phyloP scores from a whole-genome alignment of 192 early-diverging fungal genomes.

The Phlyctochytrium planicorne region DNA sequence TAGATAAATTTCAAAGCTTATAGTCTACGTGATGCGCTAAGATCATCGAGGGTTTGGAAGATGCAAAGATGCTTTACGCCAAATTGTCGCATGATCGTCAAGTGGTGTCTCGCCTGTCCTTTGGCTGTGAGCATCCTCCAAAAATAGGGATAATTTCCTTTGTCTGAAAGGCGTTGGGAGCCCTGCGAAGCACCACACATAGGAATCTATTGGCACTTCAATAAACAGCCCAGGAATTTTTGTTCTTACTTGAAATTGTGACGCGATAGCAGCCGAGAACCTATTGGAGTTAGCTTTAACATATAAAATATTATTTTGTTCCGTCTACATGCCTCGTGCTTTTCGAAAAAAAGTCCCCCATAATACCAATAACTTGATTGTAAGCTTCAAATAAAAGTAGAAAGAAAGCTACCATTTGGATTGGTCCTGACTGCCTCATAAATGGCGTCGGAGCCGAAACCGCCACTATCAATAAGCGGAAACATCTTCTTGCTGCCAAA shows the following conservation, averaged over 20 bases:
- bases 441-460: background rate
- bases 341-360: background rate
- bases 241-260: background rate
- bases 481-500: background rate
- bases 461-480: background rate
- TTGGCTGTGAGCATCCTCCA: background rate
- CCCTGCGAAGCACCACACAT: background rate
- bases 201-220: background rate
- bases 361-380: background rate
- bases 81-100: background rate
- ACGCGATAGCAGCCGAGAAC: background rate
- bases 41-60: background rate
- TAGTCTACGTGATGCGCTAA: background rate
- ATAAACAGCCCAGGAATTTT: background rate
- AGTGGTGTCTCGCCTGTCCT: background rate
- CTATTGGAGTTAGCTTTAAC: too few species aligned
- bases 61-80: background rate
- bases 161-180: background rate
- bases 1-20: background rate
- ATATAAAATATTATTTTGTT: too few species aligned
- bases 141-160: background rate
- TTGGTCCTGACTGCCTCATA: background rate
- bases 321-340: background rate
- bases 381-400: background rate
- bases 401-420: background rate